Evolutionary conservation across 2,329 filamentous ascomycete genomes (phyloP).

Genomic region (Dendryphion nanum): DNA sequence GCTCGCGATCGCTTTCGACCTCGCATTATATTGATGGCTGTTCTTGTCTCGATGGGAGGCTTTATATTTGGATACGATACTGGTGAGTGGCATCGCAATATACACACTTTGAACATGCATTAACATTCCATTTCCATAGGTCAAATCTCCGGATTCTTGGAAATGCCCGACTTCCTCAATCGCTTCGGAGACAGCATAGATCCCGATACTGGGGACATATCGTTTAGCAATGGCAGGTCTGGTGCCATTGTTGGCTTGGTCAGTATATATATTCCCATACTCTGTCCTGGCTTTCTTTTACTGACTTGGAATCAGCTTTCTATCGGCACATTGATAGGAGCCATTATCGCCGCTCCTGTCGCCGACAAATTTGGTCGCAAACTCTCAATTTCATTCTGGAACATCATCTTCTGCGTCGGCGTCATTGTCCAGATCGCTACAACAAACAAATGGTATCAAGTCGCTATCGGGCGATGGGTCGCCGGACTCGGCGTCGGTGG

Average conservation of each 20-base stretch:
- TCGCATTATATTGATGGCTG: constrained; percentile 32
- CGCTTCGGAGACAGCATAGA: constrained; percentile 27
- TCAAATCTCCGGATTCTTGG: constrained; percentile 37
- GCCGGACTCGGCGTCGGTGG: constrained; percentile 66
- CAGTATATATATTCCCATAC: constrained; percentile 2
- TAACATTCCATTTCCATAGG: constrained; percentile 13
- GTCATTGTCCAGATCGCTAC: constrained; percentile 66
- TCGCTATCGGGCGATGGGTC: constrained; percentile 63
- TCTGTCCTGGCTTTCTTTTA: constrained; percentile 6
- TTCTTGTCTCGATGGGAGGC: constrained; percentile 29
- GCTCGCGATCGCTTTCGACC: constrained; percentile 29
- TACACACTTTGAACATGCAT: background rate
- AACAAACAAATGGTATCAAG: constrained; percentile 58
- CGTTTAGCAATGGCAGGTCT: constrained; percentile 31
- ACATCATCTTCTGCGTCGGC: constrained; percentile 63
- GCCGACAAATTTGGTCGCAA: constrained; percentile 63
- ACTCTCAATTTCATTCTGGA: constrained; percentile 60
- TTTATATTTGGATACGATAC: background rate
- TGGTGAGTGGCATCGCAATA: background rate
- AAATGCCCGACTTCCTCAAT: constrained; percentile 34
- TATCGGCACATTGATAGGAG: constrained; percentile 72
- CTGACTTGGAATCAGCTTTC: constrained; percentile 48
- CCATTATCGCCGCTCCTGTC: constrained; percentile 58
- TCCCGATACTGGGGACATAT: constrained; percentile 16
- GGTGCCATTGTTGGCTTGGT: constrained; percentile 37